Evolutionary conservation across 2,329 filamentous ascomycete genomes (phyloP), one percentile per base, ranked within the genome.

Genomic region (Hymenoscyphus occultus): DNA sequence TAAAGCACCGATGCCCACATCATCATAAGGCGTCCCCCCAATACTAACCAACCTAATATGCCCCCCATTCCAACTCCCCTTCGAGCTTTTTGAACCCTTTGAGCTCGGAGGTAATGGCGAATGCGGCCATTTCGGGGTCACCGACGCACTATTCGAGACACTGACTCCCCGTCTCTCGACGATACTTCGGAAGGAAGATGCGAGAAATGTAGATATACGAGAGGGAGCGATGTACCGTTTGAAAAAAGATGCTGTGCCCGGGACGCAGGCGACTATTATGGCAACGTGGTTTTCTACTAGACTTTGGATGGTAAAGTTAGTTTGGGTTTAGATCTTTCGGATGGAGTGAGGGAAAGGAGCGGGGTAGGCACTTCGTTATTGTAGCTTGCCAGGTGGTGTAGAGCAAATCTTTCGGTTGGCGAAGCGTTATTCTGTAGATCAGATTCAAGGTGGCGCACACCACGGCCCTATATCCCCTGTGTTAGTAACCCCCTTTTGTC

Each of bases 221-320:
- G 48, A 22, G 19, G 45, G 59, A 6, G 39, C 51, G 48, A 62
- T 32, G 32, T 58, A 65, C 9, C 35, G 42, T 54, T 62, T 65
- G 51, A 61, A 39, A 54, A 65, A 65, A 14, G 51, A 54, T n/a
- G 45, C 48, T n/a, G 59, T 35, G 13, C 63, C 63, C 4, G 63
- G 63, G 39, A 65, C 63, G 54, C 63, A 62, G 51, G 63, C 63
- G 19, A 65, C 59, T 13, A 60, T 65, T 32, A 65, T 65, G 3
- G 63, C 63, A 12, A 65, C 63, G 40, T 65, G 59, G 54, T 56
- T 65, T 56, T 65, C 63, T 14, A 61, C 42, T 12, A 65, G 35
- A n/a, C 63, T 64, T 51, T 35, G 6, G 51, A 14, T 35, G 6
- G 51, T 14, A 5, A 13, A n/a, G 40, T 61, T 61, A 40, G 5